A percentile compares a stretch with the other conserved stretches of the same genome.
Conservation (phyloP, 2,329 filamentous ascomycete species). For the Alternaria ethzedia region DNA sequence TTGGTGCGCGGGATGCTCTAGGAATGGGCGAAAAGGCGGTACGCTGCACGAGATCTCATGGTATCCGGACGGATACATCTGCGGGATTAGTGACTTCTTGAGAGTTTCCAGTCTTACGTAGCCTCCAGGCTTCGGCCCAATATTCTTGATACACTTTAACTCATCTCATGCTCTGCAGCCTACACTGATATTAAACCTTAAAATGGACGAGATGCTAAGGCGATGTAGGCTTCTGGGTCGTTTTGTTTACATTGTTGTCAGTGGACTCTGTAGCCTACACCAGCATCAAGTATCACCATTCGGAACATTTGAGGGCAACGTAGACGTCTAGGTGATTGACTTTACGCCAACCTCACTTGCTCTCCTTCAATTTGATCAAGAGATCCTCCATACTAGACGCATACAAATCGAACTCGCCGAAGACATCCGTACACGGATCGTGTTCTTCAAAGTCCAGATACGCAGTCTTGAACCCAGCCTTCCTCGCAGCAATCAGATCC, state of each 20-base stretch:
- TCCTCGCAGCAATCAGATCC: slow-evolving; percentile 29
- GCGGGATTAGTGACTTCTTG: neutral
- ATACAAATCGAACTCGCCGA: slow-evolving; percentile 36
- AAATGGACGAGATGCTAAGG: neutral
- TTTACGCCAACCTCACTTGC: neutral
- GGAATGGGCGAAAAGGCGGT: neutral
- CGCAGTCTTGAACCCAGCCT: slow-evolving; percentile 33
- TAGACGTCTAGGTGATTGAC: neutral
- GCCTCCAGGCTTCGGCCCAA: neutral
- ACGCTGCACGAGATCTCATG: neutral
- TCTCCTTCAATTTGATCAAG: slow-evolving; percentile 24
- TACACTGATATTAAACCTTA: neutral
- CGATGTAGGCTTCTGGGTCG: neutral
- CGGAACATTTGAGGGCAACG: neutral
- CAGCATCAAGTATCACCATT: neutral
- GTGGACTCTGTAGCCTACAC: neutral
- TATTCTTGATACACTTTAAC: neutral
- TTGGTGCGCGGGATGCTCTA: neutral
- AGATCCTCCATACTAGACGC: slow-evolving; percentile 29
- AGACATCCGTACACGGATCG: slow-evolving; percentile 29
- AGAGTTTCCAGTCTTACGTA: neutral
- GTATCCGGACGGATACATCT: neutral
- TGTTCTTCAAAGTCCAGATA: slow-evolving; percentile 34
- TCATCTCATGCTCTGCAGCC: neutral
- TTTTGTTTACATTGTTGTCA: neutral